Evolutionary conservation across 352 stramenopile species (phyloP), one percentile per base, ranked within the genome.

Genomic region (Pythium vanterpoolii): DNA sequence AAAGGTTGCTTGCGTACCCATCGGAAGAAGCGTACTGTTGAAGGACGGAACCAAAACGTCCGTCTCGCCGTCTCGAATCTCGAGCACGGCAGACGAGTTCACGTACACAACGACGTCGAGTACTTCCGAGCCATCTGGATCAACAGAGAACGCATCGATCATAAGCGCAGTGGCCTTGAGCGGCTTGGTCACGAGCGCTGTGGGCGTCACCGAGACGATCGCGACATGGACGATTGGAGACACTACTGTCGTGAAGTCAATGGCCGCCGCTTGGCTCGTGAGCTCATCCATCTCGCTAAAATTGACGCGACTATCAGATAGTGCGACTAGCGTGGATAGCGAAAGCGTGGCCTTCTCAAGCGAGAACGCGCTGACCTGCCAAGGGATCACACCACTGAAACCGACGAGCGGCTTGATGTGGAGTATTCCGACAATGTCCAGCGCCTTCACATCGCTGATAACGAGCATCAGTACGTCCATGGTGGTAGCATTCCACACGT

Each of bases 91-190:
- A 16, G 52, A 58, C 11, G 18, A 39, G 21, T 61, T 68, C 7
- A 56, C 27, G 19, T 24, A n/a, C 10, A 68, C 38, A 2, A 58
- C 11, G n/a, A 58, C 31, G 7, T 51, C 39, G 24, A 63, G 16
- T 0, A 62, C 52, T 53, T 67, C 60, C 0, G 60, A 67, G 5
- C 60, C 60, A 10, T 67, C 60, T 34, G 51, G 33, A 21, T 67
- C 60, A 4, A 53, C 30, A 9, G 60, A 56, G 13, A 36, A 57
- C 13, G 60, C 60, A n/a, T 50, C 38, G 14, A 67, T 52, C 1
- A 2, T 19, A 1, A 67, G 10, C 16, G 23, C 16, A 10, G 43
- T 40, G 4, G 48, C 5, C 38, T 48, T 52, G 3, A 62, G 51
- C n/a, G 60, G 60, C 26, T 57, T 61, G 0, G 51, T 54, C 14